Evolutionary conservation across 768 basidiomycete genomes (phyloP).

Genomic region (Amanita thiersii): DNA sequence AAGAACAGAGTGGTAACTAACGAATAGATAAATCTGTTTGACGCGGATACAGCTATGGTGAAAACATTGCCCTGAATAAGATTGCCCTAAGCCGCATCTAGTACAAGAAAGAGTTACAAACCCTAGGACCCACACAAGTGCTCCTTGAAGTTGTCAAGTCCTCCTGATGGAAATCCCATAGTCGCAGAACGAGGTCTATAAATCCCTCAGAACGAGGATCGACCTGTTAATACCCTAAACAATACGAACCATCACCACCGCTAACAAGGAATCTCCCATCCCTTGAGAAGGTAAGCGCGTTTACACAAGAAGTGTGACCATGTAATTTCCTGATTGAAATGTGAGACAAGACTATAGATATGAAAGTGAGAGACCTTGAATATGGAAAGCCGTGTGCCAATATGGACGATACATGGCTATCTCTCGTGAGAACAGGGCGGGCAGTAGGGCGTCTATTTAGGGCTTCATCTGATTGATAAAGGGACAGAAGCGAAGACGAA

Average conservation of each 20-base stretch:
- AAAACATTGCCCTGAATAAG: conserved; percentile 57
- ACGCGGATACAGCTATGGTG: conserved; percentile 60
- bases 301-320: conserved; percentile 57
- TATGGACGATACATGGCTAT: conserved; percentile 15
- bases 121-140: conserved; percentile 39
- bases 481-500: not conserved
- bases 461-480: not conserved
- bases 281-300: conserved; percentile 51
- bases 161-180: conserved; percentile 67
- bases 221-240: conserved; percentile 1
- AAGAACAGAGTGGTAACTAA: conserved; percentile 26
- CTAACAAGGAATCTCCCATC: conserved; percentile 58
- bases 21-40: conserved; percentile 58
- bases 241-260: conserved; percentile 56
- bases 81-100: not conserved
- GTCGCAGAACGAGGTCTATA: conserved; percentile 43
- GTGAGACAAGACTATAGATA: not conserved
- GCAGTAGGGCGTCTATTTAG: not conserved
- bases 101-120: conserved; percentile 14
- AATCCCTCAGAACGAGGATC: not conserved
- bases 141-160: conserved; percentile 34
- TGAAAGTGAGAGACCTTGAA: conserved; percentile 21
- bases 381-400: conserved; percentile 27
- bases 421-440: conserved; percentile 6
- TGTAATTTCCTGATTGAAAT: conserved; percentile 21